Conservation (phyloP, 371 early-diverging fungal species). For the Zychaea mexicana region DNA sequence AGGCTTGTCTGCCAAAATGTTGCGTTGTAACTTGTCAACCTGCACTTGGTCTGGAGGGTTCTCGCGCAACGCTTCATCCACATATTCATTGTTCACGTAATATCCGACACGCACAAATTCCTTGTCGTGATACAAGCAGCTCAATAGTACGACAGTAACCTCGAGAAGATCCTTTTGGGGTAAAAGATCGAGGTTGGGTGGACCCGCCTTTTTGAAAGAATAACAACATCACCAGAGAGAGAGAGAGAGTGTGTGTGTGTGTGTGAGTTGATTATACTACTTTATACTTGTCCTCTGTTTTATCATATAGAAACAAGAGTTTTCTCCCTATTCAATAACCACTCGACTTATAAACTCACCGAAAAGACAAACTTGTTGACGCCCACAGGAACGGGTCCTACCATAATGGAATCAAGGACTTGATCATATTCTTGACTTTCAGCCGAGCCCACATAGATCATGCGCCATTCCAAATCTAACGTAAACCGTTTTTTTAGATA, state of each 20-base stretch:
- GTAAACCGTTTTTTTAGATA: not conserved
- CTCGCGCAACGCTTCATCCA: slow-evolving; percentile 54
- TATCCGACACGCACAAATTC: slow-evolving; percentile 97
- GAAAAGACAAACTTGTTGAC: slow-evolving; percentile 92
- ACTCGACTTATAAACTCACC: slow-evolving; percentile 48
- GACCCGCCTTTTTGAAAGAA: slow-evolving; percentile 54
- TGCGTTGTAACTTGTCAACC: slow-evolving; percentile 77
- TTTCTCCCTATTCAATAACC: too few relatives aligned
- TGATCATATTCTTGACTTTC: slow-evolving; percentile 87
- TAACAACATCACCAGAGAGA: too few relatives aligned
- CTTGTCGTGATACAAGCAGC: slow-evolving; percentile 84
- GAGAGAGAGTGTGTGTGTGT: not conserved
- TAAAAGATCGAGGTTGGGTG: slow-evolving; percentile 72
- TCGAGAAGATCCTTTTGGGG: slow-evolving; percentile 83
- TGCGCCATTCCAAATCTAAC: slow-evolving; percentile 94
- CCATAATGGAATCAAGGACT: slow-evolving; percentile 92
- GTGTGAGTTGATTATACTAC: too few relatives aligned
- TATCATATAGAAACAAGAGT: too few relatives aligned
- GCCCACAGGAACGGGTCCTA: slow-evolving; percentile 97
- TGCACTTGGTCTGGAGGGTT: slow-evolving; percentile 53
- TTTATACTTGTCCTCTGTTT: too few relatives aligned
- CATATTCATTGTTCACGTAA: slow-evolving; percentile 93
- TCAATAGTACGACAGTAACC: slow-evolving; percentile 88
- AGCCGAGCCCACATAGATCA: slow-evolving; percentile 93
- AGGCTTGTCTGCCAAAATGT: slow-evolving; percentile 92